These are phyloP conservation scores for Wickerhamiella pararugosa DNA, from an alignment of 1,139 yeast genomes.

Conservation along the genomic window DNA sequence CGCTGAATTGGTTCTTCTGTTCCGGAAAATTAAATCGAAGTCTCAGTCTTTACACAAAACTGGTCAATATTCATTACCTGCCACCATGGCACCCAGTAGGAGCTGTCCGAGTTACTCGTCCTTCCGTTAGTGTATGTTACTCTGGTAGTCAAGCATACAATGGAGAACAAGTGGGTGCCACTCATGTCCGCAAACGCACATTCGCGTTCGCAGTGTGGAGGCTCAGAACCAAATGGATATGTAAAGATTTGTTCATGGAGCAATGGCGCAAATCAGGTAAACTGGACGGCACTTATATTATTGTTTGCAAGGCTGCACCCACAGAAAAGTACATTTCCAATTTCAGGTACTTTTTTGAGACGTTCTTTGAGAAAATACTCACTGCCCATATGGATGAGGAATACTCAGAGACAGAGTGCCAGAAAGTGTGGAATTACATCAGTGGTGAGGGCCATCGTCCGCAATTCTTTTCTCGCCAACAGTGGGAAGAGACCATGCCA, in stretches of 20 bases:
- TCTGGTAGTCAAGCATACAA: conserved; percentile 18
- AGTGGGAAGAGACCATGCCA: too few relatives aligned
- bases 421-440: too few relatives aligned
- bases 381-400: too few relatives aligned
- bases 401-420: too few relatives aligned
- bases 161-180: conserved; percentile 14
- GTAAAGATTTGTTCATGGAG: conserved; percentile 24
- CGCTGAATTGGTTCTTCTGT: conserved; percentile 15
- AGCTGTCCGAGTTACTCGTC: conserved; percentile 35
- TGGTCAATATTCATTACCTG: conserved; percentile 20
- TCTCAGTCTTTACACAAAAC: background rate
- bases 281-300: conserved; percentile 36
- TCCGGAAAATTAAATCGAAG: too few relatives aligned
- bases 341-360: too few relatives aligned
- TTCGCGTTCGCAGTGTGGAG: conserved; percentile 29
- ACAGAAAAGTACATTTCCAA: conserved; percentile 12
- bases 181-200: conserved; percentile 22
- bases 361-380: too few relatives aligned
- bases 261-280: conserved; percentile 20
- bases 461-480: too few relatives aligned
- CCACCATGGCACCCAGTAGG: conserved; percentile 35
- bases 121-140: conserved; percentile 26
- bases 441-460: too few relatives aligned
- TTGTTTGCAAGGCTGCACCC: conserved; percentile 30
- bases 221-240: conserved; percentile 29